Conservation (phyloP, 179 eudicot species). For the Carnegiea gigantea region DNA sequence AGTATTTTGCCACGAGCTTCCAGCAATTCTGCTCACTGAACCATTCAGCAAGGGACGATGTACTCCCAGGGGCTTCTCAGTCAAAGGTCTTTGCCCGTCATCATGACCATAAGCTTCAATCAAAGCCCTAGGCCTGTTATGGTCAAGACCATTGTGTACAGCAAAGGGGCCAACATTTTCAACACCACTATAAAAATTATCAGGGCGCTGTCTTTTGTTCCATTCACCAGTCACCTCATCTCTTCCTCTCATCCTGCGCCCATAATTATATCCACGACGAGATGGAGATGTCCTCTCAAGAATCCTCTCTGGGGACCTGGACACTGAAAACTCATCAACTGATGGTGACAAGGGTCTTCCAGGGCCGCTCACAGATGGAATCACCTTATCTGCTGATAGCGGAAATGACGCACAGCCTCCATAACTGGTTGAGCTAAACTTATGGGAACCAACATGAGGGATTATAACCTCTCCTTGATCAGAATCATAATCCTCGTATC, state of each 20-base stretch:
- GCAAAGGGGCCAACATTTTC: conserved; percentile 36
- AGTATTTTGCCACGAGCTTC: conserved; percentile 73
- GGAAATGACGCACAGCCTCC: conserved; percentile 45
- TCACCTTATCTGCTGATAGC: conserved; percentile 40
- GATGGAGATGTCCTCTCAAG: conserved; percentile 51
- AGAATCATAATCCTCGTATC: conserved; percentile 52
- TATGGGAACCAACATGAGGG: conserved; percentile 41
- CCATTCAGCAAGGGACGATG: conserved; percentile 41
- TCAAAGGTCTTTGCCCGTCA: conserved; percentile 46
- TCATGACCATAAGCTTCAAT: conserved; percentile 97
- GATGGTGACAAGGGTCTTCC: conserved; percentile 63
- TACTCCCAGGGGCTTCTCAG: conserved; percentile 36
- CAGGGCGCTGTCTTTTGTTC: conserved; percentile 41
- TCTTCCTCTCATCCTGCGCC: conserved; percentile 45
- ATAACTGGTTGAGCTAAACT: conserved; percentile 44
- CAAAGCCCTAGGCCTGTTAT: conserved; percentile 80
- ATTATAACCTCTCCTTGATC: conserved; percentile 46
- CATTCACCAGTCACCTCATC: conserved; percentile 48
- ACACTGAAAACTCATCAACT: conserved; percentile 46
- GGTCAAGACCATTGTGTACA: conserved; percentile 48
- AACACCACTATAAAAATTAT: conserved; percentile 31
- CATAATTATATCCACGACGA: conserved; percentile 41
- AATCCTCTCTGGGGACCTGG: conserved; percentile 52
- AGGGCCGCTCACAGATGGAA: conserved; percentile 40
- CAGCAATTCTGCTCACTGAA: conserved; percentile 29